These are phyloP conservation scores for Penicillium steckii DNA, from an alignment of 495 filamentous ascomycete species.

Conservation along the genomic window DNA sequence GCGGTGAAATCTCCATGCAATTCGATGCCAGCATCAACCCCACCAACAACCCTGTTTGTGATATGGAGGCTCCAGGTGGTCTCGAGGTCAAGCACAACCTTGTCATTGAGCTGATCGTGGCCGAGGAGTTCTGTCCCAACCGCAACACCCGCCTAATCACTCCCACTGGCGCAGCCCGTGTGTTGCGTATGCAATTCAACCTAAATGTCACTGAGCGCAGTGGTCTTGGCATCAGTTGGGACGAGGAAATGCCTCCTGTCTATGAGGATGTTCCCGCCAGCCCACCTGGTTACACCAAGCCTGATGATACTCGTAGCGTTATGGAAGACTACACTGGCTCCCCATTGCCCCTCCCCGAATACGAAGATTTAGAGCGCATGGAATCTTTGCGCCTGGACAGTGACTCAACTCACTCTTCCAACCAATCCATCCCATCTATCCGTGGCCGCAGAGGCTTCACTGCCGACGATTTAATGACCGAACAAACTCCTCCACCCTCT, in stretches of 20 bases:
- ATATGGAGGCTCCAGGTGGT: constrained; percentile 75
- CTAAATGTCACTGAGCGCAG: constrained; percentile 76
- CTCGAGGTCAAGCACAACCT: constrained; percentile 79
- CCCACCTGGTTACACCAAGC: constrained; percentile 72
- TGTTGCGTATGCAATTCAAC: constrained; percentile 90
- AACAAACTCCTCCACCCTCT: constrained; percentile 18
- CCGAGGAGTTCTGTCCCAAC: constrained; percentile 81
- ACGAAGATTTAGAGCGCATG: constrained; percentile 45
- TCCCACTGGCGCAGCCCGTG: constrained; percentile 86
- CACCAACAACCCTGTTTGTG: constrained; percentile 66
- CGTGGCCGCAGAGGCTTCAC: constrained; percentile 25
- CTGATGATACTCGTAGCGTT: constrained; percentile 34
- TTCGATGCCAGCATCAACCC: constrained; percentile 70
- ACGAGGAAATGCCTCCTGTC: constrained; percentile 90
- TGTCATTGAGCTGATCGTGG: constrained; percentile 89
- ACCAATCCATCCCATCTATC: constrained; percentile 11
- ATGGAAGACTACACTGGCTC: constrained; percentile 48
- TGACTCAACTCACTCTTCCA: constrained; percentile 37
- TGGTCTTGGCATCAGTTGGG: constrained; percentile 93
- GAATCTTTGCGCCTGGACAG: constrained; percentile 42
- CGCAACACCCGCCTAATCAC: constrained; percentile 68
- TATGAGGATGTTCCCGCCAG: constrained; percentile 92
- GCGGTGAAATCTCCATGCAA: constrained; percentile 78
- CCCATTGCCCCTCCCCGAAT: constrained; percentile 39
- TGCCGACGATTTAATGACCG: constrained; percentile 22